phyloP scores from a whole-genome alignment of 225 moss, liverwort and hornwort genomes.

The Sphagnum tenellum region DNA sequence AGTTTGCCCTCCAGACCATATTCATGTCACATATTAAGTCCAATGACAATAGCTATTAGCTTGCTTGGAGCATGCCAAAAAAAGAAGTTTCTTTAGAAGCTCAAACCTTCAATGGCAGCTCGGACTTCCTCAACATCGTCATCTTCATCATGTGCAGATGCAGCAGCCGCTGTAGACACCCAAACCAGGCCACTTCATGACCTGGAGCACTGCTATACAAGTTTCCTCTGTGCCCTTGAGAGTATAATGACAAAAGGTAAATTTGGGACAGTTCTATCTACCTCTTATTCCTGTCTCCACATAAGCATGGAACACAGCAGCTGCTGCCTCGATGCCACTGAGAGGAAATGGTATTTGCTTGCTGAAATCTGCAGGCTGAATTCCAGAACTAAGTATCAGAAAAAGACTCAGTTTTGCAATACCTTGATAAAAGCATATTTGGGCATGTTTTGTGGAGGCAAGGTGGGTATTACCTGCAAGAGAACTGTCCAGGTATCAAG shows the following conservation, averaged over 20 bases:
- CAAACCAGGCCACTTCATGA: neutral
- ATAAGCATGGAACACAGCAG: constrained; percentile 85
- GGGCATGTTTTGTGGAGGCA: neutral
- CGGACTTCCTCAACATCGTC: constrained; percentile 73
- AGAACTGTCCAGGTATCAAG: constrained; percentile 96
- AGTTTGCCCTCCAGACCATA: too few relatives aligned
- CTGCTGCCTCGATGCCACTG: constrained; percentile 91
- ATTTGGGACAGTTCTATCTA: constrained; percentile 8
- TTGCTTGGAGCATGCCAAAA: too few relatives aligned
- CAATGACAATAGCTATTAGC: too few relatives aligned
- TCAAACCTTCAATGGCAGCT: constrained; percentile 85
- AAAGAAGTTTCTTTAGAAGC: neutral
- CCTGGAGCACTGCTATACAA: neutral
- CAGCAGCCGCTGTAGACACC: constrained; percentile 61
- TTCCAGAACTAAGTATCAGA: neutral
- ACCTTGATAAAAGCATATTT: neutral
- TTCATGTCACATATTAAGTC: too few relatives aligned
- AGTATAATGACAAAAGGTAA: neutral
- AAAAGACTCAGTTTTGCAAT: neutral
- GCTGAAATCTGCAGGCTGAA: constrained; percentile 98
- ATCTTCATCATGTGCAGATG: constrained; percentile 88
- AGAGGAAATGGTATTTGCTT: constrained; percentile 92
- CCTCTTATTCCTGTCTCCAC: constrained; percentile 93
- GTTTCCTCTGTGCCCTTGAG: too few relatives aligned
- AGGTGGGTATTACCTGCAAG: constrained; percentile 62